phyloP scores from a whole-genome alignment of 176 grass and related monocot genomes.

The Cenchrus purpureus region DNA sequence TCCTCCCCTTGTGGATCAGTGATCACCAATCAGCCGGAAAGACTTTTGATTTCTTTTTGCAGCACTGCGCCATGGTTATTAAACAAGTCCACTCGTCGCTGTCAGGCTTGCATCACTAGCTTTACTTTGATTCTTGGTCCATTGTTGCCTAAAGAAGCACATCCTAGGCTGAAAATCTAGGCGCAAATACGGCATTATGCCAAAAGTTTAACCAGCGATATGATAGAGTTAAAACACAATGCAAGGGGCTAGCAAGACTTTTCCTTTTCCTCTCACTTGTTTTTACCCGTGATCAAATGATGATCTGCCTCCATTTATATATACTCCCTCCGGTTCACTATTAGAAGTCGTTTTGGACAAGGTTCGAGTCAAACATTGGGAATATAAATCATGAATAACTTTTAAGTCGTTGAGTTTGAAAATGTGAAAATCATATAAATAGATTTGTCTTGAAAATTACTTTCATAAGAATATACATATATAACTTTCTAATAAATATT shows the following conservation, averaged over 20 bases:
- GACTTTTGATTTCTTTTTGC: background rate
- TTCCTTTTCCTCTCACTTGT: background rate
- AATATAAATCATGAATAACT: too few species aligned
- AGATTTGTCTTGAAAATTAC: too few species aligned
- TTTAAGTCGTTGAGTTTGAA: too few species aligned
- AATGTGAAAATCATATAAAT: too few species aligned
- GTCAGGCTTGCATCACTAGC: constrained; percentile 16
- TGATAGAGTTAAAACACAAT: background rate
- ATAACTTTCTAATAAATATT: too few species aligned
- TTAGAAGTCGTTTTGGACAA: too few species aligned
- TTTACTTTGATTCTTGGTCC: constrained; percentile 22
- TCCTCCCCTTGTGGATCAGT: background rate
- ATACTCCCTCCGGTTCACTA: too few species aligned
- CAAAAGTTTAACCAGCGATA: background rate
- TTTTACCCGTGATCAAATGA: background rate
- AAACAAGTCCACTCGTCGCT: constrained; percentile 34
- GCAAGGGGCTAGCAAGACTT: background rate
- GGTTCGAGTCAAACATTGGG: too few species aligned
- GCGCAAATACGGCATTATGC: constrained; percentile 36
- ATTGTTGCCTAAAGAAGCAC: constrained; percentile 38
- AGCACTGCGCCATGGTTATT: background rate
- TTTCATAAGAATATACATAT: too few species aligned
- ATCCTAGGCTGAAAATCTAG: constrained; percentile 38
- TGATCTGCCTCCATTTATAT: background rate
- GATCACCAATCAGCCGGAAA: constrained; percentile 36